Conservation (phyloP, 2,329 filamentous ascomycete genomes). For the Verticillium alfalfae region DNA sequence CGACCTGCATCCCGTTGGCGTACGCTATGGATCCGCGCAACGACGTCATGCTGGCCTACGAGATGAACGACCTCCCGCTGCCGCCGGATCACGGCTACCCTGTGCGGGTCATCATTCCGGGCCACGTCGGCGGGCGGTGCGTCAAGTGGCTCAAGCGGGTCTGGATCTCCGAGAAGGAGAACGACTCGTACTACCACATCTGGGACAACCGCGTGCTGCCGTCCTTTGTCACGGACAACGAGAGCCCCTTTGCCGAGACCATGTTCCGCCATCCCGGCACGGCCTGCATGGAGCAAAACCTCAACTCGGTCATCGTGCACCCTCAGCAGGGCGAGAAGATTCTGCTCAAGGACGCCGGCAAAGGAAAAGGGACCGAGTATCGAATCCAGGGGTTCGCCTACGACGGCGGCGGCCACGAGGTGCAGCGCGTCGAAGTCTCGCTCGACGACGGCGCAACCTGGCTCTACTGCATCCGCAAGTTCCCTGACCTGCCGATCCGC, state of each 20-base stretch:
- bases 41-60: constrained; percentile 41
- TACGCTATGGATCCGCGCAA: constrained; percentile 40
- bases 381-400: constrained; percentile 42
- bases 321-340: constrained; percentile 40
- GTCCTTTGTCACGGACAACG: constrained; percentile 39
- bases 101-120: constrained; percentile 31
- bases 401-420: constrained; percentile 41
- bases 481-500: constrained; percentile 39
- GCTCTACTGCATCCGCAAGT: constrained; percentile 23
- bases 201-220: constrained; percentile 48
- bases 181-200: constrained; percentile 39
- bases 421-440: constrained; percentile 42
- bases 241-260: constrained; percentile 37
- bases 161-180: constrained; percentile 34
- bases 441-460: constrained; percentile 40
- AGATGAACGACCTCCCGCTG: constrained; percentile 38
- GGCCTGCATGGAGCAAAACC: constrained; percentile 39
- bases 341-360: constrained; percentile 23
- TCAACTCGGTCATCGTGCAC: constrained; percentile 40
- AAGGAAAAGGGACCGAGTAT: constrained; percentile 29
- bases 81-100: constrained; percentile 41
- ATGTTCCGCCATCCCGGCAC: constrained; percentile 44
- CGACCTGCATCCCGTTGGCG: constrained; percentile 40
- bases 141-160: constrained; percentile 42
- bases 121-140: constrained; percentile 34